Evolutionary conservation across 768 basidiomycete species (phyloP).

Genomic region (Xerocomellus chrysenteron): DNA sequence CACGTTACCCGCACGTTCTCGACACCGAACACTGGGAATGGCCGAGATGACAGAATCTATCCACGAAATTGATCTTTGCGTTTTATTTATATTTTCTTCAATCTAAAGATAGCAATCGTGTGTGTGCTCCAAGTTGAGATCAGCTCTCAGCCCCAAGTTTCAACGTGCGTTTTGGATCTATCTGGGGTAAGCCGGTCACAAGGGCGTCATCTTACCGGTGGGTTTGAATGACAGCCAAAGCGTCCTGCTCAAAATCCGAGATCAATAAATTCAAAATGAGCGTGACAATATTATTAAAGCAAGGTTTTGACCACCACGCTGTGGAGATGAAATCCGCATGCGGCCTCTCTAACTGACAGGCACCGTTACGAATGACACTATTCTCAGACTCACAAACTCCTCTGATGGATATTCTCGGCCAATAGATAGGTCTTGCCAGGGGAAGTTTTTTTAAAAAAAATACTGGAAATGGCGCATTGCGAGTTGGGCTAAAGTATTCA

Average conservation of each 20-base stretch:
- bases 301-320: background rate
- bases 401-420: background rate
- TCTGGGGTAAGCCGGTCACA: background rate
- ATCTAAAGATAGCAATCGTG: conserved; percentile 17
- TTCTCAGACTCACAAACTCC: conserved; percentile 15
- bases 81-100: background rate
- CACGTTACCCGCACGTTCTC: conserved; percentile 11
- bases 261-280: background rate
- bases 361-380: background rate
- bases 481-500: background rate
- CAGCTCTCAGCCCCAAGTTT: conserved; percentile 8
- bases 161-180: background rate
- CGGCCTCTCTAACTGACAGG: background rate
- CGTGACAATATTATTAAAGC: conserved; percentile 3
- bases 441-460: background rate
- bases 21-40: conserved; percentile 4
- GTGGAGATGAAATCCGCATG: conserved; percentile 8
- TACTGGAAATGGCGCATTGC: background rate
- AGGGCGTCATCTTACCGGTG: background rate
- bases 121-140: background rate
- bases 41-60: conserved; percentile 1
- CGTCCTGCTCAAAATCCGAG: background rate
- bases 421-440: background rate
- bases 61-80: background rate
- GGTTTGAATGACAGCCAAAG: background rate